Evolutionary conservation across 2,329 filamentous ascomycete species (phyloP), one percentile per base, ranked within the genome.

Genomic region (Bretziella fagacearum): DNA sequence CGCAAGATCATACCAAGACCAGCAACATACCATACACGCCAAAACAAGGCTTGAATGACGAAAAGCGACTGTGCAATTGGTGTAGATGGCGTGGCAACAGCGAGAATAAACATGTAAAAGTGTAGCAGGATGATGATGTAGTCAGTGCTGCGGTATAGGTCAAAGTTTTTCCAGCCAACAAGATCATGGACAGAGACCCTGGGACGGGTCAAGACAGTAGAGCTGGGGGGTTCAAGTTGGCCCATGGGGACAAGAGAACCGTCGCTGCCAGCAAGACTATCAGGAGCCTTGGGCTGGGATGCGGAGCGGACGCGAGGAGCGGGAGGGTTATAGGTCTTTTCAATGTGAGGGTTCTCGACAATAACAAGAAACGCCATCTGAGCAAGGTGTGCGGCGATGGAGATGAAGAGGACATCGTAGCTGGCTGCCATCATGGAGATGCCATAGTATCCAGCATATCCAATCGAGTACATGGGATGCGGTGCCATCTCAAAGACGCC

Each of bases 401-500:
- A 96, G 62, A 96, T 95, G 69, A 93, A 87, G 43, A 98, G 73
- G 50, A 98, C 89, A 58, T 89, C 86, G 65, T 96, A 96, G 69
- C 91, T 98, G 52, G 89, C 89, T 40, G 86, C 87, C 81, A 98
- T 93, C 67, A 95, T 80, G 51, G 89, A 95, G 59, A 96, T 95
- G 55, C 91, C 91, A 61, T 98, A 98, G 67, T 93, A 98, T 40
- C 91, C 91, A 45, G 85, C 86, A 63, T 98, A 98, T 32, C 91
- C 91, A 57, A 96, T 89, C 47, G 87, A 94, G 65, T 96, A 96
- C 89, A 96, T 96, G 53, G 89, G 89, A 60, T 96, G 91, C 26
- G 91, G 91, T 17, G 91, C 91, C 80, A 98, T 93, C 65, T 98
- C 91, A 60, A 96, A 98, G 53, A 98, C 91, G 48, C 91, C 91